Base-by-base conservation (phyloP, 2,329 filamentous ascomycete species). In the Trichophyton simii region DNA sequence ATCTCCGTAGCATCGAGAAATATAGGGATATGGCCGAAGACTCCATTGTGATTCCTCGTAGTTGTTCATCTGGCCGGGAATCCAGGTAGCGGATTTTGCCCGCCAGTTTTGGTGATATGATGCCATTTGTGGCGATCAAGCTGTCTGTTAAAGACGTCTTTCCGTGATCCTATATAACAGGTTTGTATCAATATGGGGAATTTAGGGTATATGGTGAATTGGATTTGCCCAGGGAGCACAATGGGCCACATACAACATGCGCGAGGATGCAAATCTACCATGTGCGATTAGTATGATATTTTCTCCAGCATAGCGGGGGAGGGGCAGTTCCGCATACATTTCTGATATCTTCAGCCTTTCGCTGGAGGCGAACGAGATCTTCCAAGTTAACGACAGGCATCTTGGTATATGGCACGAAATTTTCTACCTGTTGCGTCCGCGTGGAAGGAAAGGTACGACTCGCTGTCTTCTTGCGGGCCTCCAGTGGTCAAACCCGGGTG, bases 41-140 rank as follows among this genome's bases (percentile, higher is more conserved):
- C 74, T 99, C 94, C 94, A 99, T 99, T n/a, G 94, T 99, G 71
- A 99, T 99, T 61, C 94, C 94, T 66, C 94, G 87, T 15, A 89
- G 83, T 76, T 99, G 94, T 74, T 99, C 94, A 75, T 99, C 94
- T 1, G 92, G 92, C 50, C 94, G 82, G 22, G 94, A 97, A 77
- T 99, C 94, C 63, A 99, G 85, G 71, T 97, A 99, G 67, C 94
- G 87, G 75, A 99, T 95, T 80, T 97, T 97, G 73, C 94, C 94
- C 61, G 94, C 94, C 70, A 97, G 82, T 73, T 97, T 97, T 61
- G 92, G 89, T 34, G 94, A 97, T 71, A 99, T 99, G 78, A 99
- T 97, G 78, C 94, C 94, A 82, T 99, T 99, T 66, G 94, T 97
- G 75, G 94, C 92, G 70, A 99, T 89, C 60, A 99, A 84, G 64